Conservation (phyloP, 2,329 filamentous ascomycete genomes). For the Fusarium cicatricum region DNA sequence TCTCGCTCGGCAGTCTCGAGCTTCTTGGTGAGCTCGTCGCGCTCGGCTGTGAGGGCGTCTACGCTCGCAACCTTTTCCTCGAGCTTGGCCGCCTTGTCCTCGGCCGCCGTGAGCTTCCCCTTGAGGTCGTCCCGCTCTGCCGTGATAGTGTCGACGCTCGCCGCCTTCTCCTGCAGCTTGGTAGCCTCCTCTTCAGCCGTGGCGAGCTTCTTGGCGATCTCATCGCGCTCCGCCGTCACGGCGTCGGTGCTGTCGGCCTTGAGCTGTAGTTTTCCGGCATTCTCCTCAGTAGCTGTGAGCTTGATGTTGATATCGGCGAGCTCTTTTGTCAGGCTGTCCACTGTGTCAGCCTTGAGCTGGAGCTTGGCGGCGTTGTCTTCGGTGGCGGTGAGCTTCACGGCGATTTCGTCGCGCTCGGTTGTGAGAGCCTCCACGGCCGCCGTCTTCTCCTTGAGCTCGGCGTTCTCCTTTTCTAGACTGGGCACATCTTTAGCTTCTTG, state of each 20-base stretch:
- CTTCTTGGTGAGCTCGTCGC: conserved; percentile 30
- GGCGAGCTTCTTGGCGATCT: conserved; percentile 37
- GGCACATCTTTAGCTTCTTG: neutral
- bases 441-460: conserved; percentile 34
- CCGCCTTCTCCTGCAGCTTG: conserved; percentile 29
- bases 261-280: conserved; percentile 10
- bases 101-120: conserved; percentile 23
- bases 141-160: conserved; percentile 17
- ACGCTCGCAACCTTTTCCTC: conserved; percentile 20
- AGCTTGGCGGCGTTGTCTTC: conserved; percentile 9
- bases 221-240: conserved; percentile 28
- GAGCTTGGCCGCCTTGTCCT: conserved; percentile 13
- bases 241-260: conserved; percentile 12
- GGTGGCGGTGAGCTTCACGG: conserved; percentile 3
- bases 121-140: conserved; percentile 30
- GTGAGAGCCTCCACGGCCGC: conserved; percentile 21
- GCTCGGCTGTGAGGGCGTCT: conserved; percentile 17
- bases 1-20: conserved; percentile 35
- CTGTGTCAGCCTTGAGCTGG: neutral
- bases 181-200: conserved; percentile 23
- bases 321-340: neutral
- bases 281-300: conserved; percentile 23
- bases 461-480: conserved; percentile 13
- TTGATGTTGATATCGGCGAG: conserved; percentile 11
- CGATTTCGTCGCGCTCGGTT: neutral